Evolutionary conservation across 1,284 basidiomycete species (phyloP).

Genomic region (Fistulinella cinereoalba): DNA sequence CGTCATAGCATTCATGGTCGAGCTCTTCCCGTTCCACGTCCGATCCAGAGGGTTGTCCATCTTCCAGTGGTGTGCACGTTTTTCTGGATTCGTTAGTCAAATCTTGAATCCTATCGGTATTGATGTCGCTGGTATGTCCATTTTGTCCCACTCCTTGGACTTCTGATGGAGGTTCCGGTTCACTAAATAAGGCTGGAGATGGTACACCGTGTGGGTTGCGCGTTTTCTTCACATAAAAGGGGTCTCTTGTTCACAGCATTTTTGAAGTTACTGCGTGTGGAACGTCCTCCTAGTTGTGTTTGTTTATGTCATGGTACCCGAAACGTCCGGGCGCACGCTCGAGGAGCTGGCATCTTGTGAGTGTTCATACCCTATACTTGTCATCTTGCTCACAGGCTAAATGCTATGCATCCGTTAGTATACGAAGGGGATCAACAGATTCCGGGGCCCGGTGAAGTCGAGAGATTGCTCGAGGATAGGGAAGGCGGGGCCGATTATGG

Average conservation of each 20-base stretch:
- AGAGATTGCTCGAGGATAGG: too few species aligned
- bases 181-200: not conserved
- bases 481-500: too few species aligned
- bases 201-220: not conserved
- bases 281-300: slow-evolving; percentile 46
- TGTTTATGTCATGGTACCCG: slow-evolving; percentile 53
- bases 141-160: not conserved
- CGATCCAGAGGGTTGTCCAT: not conserved
- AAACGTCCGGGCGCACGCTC: slow-evolving; percentile 51
- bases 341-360: slow-evolving; percentile 60
- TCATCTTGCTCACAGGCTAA: too few species aligned
- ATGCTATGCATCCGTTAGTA: too few species aligned
- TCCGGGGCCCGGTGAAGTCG: too few species aligned
- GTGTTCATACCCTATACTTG: slow-evolving; percentile 19
- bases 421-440: too few species aligned
- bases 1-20: not conserved
- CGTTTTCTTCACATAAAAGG: too few species aligned
- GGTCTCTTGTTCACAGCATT: too few species aligned
- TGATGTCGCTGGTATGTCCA: not conserved
- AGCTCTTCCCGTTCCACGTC: not conserved
- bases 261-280: slow-evolving; percentile 42
- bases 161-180: not conserved
- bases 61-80: not conserved
- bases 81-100: not conserved
- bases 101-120: not conserved